These are phyloP conservation scores for Fonsecaea nubica DNA, from an alignment of 2,329 filamentous ascomycete species.

Conservation along the genomic window DNA sequence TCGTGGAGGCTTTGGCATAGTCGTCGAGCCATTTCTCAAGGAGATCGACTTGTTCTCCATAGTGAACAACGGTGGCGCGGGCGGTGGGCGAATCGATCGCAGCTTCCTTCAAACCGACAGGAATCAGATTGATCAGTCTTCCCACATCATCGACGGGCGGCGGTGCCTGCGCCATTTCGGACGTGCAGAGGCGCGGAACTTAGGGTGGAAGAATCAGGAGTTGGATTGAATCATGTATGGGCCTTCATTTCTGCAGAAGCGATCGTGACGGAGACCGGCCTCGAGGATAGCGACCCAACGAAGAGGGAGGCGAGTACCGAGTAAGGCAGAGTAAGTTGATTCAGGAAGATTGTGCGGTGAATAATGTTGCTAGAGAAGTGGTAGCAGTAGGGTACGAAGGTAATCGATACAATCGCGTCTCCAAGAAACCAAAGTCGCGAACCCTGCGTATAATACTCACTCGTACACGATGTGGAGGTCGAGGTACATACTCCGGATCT, in stretches of 20 bases:
- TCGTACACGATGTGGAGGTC: background rate
- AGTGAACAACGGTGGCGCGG: constrained; percentile 83
- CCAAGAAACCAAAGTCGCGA: background rate
- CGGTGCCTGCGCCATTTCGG: constrained; percentile 25
- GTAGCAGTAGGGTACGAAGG: background rate
- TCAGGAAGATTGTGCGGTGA: background rate
- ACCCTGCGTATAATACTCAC: background rate
- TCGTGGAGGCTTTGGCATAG: constrained; percentile 68
- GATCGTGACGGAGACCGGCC: background rate
- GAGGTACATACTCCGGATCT: no score
- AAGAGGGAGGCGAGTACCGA: background rate
- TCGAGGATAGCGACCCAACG: background rate
- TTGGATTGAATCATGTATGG: background rate
- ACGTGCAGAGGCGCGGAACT: background rate
- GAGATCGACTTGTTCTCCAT: constrained; percentile 86
- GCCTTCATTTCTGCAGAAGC: background rate
- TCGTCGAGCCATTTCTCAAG: constrained; percentile 90
- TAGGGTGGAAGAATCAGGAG: background rate
- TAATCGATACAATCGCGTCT: background rate
- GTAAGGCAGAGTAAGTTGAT: background rate
- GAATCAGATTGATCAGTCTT: constrained; percentile 59
- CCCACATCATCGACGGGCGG: constrained; percentile 45
- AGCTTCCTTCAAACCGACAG: constrained; percentile 90
- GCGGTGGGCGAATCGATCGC: constrained; percentile 96
- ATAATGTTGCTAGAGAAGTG: background rate